phyloP scores from a whole-genome alignment of 208 protist genomes.

The Crithidia fasciculata region DNA sequence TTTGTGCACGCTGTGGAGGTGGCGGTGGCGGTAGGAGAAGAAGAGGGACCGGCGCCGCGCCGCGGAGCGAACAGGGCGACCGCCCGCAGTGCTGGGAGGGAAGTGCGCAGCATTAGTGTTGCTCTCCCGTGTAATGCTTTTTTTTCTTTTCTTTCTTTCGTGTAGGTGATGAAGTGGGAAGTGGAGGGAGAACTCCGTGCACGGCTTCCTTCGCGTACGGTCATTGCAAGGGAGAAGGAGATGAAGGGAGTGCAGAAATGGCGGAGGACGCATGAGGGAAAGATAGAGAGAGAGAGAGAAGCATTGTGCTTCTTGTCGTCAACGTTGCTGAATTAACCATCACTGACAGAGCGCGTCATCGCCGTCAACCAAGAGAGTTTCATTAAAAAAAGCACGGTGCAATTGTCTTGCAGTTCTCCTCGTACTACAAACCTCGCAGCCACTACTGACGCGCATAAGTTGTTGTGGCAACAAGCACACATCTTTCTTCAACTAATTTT shows the following conservation, averaged over 20 bases:
- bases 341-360: too few species aligned
- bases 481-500: not conserved
- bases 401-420: too few species aligned
- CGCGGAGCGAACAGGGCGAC: not conserved
- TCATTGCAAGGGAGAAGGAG: not conserved
- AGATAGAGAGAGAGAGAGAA: slow-evolving; percentile 5
- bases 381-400: too few species aligned
- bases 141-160: not conserved
- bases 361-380: too few species aligned
- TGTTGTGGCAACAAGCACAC: too few species aligned
- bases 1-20: too few species aligned
- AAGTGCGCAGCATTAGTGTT: slow-evolving; percentile 1
- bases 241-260: not conserved
- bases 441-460: too few species aligned
- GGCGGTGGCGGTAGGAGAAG: too few species aligned
- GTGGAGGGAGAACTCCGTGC: not conserved
- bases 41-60: not conserved
- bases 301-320: not conserved
- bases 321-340: not conserved
- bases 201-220: too few species aligned
- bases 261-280: not conserved
- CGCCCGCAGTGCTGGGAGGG: slow-evolving; percentile 6
- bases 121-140: too few species aligned
- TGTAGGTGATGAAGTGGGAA: not conserved
- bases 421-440: too few species aligned